phyloP scores from a whole-genome alignment of 2,329 filamentous ascomycete genomes.

The Sclerotinia trifoliorum region DNA sequence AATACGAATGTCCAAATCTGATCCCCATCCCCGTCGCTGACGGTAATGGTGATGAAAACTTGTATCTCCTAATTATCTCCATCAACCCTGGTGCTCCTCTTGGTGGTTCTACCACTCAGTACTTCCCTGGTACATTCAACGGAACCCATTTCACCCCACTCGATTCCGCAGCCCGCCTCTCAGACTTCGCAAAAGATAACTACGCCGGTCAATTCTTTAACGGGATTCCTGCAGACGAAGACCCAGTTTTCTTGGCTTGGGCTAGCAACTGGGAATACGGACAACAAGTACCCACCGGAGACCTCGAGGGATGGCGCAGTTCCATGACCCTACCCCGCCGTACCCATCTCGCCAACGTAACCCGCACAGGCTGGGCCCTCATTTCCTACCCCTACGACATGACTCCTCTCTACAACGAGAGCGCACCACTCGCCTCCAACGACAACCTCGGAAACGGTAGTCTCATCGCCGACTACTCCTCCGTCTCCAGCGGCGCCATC shows the following conservation, averaged over 20 bases:
- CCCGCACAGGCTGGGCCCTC: constrained; percentile 52
- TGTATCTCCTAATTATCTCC: constrained; percentile 50
- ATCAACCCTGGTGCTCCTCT: constrained; percentile 58
- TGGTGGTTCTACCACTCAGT: constrained; percentile 55
- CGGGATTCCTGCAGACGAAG: constrained; percentile 42
- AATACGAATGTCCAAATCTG: constrained; percentile 60
- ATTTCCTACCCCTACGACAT: constrained; percentile 52
- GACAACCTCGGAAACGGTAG: constrained; percentile 49
- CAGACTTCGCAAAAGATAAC: constrained; percentile 53
- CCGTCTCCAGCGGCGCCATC: constrained; percentile 50
- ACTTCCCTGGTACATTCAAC: constrained; percentile 60
- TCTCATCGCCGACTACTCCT: constrained; percentile 51
- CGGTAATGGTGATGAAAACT: constrained; percentile 36
- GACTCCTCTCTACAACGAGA: constrained; percentile 46
- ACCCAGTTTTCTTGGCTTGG: constrained; percentile 49
- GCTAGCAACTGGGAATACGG: constrained; percentile 61
- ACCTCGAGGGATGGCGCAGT: constrained; percentile 52
- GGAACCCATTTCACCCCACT: constrained; percentile 57
- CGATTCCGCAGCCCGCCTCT: constrained; percentile 46
- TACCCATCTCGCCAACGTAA: constrained; percentile 52
- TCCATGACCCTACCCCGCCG: constrained; percentile 54
- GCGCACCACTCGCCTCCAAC: constrained; percentile 45
- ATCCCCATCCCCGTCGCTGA: constrained; percentile 51
- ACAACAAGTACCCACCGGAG: constrained; percentile 52
- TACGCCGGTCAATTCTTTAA: constrained; percentile 59